Evolutionary conservation across 2,329 filamentous ascomycete species (phyloP), one percentile per base, ranked within the genome.

Genomic region (Diaporthe sp.): DNA sequence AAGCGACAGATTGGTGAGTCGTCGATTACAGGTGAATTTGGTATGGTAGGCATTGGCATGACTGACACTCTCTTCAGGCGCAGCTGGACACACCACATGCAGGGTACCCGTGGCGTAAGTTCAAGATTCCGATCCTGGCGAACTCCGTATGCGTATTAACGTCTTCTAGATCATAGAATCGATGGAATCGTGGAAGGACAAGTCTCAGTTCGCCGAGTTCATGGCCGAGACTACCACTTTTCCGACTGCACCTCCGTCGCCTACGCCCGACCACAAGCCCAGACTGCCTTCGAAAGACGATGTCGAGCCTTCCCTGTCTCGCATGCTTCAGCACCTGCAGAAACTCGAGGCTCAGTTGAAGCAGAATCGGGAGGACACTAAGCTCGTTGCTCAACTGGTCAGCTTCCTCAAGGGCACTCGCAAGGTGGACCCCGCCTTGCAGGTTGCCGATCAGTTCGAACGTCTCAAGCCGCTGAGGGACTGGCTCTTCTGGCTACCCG

Each of bases 401-500:
- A 91, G 89, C 75, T 95, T 95, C 84, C 87, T 95, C 78, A 92
- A 94, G 84, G 90, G 92, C 57, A 89, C 94, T 74, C 92, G 92
- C 81, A 92, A 94, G 82, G 92, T 94, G 78, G 91, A 92, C 81
- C 91, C 92, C 6, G 89, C 89, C 17, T 89, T 94, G 78, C 91
- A 92, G 34, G 92, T 95, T 34, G 93, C 95, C 77, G 92, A 97
- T 82, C 95, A 98, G 81, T 98, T 98, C 82, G 94, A 95, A 81
- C 94, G 96, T 78, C 91, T 98, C 15, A 96, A 97, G 78, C 93
- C 95, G 13, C 89, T 99, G 75, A 91, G 96, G 73, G 94, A 94
- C 79, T 98, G 96, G 95, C 90, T 98, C 22, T 98, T 98, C 85
- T 98, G 96, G 95, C 91, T 98, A 73, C 97, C 97, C 0, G 92